These are phyloP conservation scores for Fusarium liriodendri DNA, from an alignment of 2,329 filamentous ascomycete genomes.

Conservation along the genomic window DNA sequence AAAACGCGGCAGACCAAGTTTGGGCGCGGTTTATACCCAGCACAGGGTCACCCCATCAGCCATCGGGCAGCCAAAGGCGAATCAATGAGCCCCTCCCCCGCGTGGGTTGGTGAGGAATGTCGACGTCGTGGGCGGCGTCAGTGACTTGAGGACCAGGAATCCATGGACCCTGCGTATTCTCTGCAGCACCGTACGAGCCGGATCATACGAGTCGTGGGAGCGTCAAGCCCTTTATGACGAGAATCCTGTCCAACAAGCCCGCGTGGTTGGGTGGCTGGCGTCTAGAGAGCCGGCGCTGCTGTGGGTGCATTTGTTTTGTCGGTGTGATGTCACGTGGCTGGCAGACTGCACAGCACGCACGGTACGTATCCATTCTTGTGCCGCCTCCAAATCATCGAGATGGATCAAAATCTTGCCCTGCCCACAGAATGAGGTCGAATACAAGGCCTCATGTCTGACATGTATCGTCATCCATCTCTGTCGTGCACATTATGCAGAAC, in stretches of 20 bases:
- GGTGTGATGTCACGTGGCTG: constrained; percentile 46
- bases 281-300: constrained; percentile 6
- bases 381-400: background rate
- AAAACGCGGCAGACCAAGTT: constrained; percentile 42
- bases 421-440: background rate
- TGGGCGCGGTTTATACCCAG: constrained; percentile 37
- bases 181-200: constrained; percentile 26
- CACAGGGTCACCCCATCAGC: constrained; percentile 34
- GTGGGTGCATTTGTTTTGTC: constrained; percentile 36
- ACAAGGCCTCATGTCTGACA: background rate
- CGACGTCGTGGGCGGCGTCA: constrained; percentile 33
- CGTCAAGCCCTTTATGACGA: constrained; percentile 10
- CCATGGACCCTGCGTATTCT: constrained; percentile 28
- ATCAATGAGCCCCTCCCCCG: constrained; percentile 43
- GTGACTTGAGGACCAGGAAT: constrained; percentile 22
- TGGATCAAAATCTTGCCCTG: background rate
- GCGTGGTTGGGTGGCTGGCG: constrained; percentile 35
- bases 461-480: background rate
- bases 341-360: constrained; percentile 1
- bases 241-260: constrained; percentile 19
- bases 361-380: constrained; percentile 16
- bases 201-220: constrained; percentile 33
- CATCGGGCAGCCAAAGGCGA: constrained; percentile 40
- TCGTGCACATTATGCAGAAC: background rate
- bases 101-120: constrained; percentile 37